Percentiles rank a stretch among this genome's conserved stretches.
phyloP scores from a whole-genome alignment of 495 filamentous ascomycete genomes.

The Neurospora discreta region DNA sequence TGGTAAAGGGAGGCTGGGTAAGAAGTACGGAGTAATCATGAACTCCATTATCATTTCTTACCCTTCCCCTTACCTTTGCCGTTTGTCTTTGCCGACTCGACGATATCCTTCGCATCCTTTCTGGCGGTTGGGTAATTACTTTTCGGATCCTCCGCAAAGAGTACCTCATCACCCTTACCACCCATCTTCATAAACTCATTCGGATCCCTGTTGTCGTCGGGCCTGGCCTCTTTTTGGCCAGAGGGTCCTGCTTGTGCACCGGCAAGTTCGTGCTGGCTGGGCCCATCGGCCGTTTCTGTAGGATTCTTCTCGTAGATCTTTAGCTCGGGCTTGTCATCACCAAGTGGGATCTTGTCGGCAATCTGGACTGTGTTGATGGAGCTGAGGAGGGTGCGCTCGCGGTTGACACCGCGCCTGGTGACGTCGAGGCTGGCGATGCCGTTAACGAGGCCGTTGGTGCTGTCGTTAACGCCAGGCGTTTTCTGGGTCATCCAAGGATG shows the following conservation, averaged over 20 bases:
- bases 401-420: conserved; percentile 60
- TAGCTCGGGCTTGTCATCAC: conserved; percentile 44
- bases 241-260: neutral
- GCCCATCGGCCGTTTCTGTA: conserved; percentile 13
- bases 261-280: neutral
- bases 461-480: conserved; percentile 54
- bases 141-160: conserved; percentile 54
- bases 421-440: conserved; percentile 76
- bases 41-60: conserved; percentile 2
- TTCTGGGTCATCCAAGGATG: conserved; percentile 76
- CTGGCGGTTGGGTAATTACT: conserved; percentile 28
- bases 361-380: conserved; percentile 70
- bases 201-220: conserved; percentile 51
- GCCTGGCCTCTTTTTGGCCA: conserved; percentile 41
- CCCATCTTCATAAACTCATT: conserved; percentile 72
- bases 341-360: conserved; percentile 45
- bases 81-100: conserved; percentile 17
- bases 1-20: neutral
- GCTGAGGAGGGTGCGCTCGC: conserved; percentile 78
- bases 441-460: conserved; percentile 84
- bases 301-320: conserved; percentile 76
- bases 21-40: neutral
- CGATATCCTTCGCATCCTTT: conserved; percentile 22
- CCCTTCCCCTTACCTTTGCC: conserved; percentile 21
- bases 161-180: conserved; percentile 65